Evolutionary conservation across 768 basidiomycete genomes (phyloP).

Genomic region (Lentinula sp.): DNA sequence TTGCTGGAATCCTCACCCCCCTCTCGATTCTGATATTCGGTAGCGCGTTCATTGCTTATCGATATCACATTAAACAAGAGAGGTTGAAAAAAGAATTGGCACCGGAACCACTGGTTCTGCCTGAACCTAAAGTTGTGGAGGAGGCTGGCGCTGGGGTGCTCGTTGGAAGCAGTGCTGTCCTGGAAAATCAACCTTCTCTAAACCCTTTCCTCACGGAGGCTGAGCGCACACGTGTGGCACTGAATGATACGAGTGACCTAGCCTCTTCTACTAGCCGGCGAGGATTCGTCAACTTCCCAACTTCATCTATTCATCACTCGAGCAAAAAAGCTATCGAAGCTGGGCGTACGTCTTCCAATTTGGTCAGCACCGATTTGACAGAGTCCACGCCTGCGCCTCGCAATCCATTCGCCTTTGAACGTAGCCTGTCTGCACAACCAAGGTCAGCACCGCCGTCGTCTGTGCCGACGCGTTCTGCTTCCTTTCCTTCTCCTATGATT

Average conservation of each 20-base stretch:
- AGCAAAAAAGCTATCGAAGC: conserved; percentile 16
- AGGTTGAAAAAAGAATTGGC: background rate
- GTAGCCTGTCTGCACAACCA: background rate
- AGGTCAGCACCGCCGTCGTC: background rate
- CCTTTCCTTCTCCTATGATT: background rate
- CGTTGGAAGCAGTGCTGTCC: background rate
- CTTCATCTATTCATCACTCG: conserved; percentile 7
- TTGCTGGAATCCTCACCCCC: conserved; percentile 25
- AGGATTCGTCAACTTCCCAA: conserved; percentile 12
- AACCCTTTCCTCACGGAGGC: conserved; percentile 13
- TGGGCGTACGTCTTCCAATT: background rate
- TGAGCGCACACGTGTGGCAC: background rate
- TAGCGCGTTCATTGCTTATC: conserved; percentile 12
- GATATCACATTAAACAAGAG: conserved; percentile 8
- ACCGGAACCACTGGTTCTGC: conserved; percentile 9
- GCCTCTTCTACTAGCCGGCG: background rate
- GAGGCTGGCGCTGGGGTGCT: background rate
- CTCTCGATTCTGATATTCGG: conserved; percentile 22
- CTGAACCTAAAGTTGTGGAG: conserved; percentile 9
- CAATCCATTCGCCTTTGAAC: background rate
- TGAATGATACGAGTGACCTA: background rate
- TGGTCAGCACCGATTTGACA: background rate
- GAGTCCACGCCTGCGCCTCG: background rate
- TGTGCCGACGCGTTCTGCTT: conserved; percentile 3
- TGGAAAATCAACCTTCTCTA: conserved; percentile 8